Evolutionary conservation across 768 basidiomycete species (phyloP).

Genomic region (Phylloporus rhodoxanthus): DNA sequence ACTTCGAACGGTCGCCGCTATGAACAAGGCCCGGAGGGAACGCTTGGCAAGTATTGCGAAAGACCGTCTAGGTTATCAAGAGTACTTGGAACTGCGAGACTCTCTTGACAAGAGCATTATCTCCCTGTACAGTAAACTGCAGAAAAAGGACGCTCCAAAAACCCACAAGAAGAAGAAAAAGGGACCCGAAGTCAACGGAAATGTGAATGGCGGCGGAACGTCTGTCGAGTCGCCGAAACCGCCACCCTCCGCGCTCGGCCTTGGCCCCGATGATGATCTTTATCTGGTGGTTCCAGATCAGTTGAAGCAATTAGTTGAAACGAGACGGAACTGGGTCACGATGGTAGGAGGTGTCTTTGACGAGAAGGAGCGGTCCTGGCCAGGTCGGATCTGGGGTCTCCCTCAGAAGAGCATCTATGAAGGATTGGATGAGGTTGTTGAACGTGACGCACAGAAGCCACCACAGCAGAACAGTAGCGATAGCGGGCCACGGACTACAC

Average conservation of each 20-base stretch:
- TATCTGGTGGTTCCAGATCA: conserved; percentile 59
- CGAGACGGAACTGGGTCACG: conserved; percentile 74
- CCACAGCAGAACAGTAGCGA: conserved; percentile 18
- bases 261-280: conserved; percentile 64
- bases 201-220: conserved; percentile 27
- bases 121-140: conserved; percentile 67
- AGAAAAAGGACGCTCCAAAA: conserved; percentile 77
- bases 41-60: conserved; percentile 72
- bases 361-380: conserved; percentile 56
- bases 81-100: conserved; percentile 82
- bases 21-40: conserved; percentile 78
- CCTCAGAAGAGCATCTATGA: conserved; percentile 70
- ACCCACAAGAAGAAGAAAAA: conserved; percentile 71
- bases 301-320: conserved; percentile 66
- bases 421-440: conserved; percentile 65
- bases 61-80: conserved; percentile 85
- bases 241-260: conserved; percentile 65
- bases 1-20: conserved; percentile 65
- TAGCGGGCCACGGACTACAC: conserved; percentile 26
- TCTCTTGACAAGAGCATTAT: conserved; percentile 82
- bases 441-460: conserved; percentile 29
- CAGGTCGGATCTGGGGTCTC: conserved; percentile 74
- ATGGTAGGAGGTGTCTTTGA: conserved; percentile 71
- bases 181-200: conserved; percentile 32
- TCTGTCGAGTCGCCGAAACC: conserved; percentile 43